Conservation (phyloP, 352 stramenopile genomes). For the Phytophthora chlamydospora region DNA sequence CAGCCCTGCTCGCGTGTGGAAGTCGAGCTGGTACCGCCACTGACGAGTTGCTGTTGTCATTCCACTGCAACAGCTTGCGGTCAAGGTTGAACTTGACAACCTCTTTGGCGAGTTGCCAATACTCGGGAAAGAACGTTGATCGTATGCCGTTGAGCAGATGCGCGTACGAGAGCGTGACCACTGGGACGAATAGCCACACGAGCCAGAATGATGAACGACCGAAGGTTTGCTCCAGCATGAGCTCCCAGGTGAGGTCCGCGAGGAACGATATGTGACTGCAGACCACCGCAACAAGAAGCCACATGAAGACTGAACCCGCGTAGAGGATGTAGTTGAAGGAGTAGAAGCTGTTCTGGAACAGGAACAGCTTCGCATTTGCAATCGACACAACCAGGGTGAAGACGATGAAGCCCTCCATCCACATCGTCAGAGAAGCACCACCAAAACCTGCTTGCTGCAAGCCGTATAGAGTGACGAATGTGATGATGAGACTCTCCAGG, state of each 20-base stretch:
- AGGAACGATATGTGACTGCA: conserved; percentile 58
- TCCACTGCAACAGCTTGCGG: conserved; percentile 60
- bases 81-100: conserved; percentile 71
- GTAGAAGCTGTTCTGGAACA: conserved; percentile 82
- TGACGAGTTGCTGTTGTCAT: conserved; percentile 64
- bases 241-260: conserved; percentile 76
- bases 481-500: conserved; percentile 77
- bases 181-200: conserved; percentile 56
- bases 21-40: conserved; percentile 50
- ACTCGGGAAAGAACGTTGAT: conserved; percentile 71
- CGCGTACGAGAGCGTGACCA: conserved; percentile 55
- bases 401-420: conserved; percentile 79
- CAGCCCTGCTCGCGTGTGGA: conserved; percentile 7
- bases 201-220: conserved; percentile 62
- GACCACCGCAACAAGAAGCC: conserved; percentile 64
- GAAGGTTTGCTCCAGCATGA: conserved; percentile 74
- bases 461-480: conserved; percentile 53
- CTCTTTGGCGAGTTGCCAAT: conserved; percentile 83
- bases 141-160: conserved; percentile 63
- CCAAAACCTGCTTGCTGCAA: conserved; percentile 45
- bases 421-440: conserved; percentile 64
- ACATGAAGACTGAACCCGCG: conserved; percentile 63
- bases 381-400: conserved; percentile 82
- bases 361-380: conserved; percentile 80
- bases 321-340: conserved; percentile 74